Evolutionary conservation across 1,284 basidiomycete species (phyloP), one percentile per base, ranked within the genome.

Genomic region (Boletus calvinii): DNA sequence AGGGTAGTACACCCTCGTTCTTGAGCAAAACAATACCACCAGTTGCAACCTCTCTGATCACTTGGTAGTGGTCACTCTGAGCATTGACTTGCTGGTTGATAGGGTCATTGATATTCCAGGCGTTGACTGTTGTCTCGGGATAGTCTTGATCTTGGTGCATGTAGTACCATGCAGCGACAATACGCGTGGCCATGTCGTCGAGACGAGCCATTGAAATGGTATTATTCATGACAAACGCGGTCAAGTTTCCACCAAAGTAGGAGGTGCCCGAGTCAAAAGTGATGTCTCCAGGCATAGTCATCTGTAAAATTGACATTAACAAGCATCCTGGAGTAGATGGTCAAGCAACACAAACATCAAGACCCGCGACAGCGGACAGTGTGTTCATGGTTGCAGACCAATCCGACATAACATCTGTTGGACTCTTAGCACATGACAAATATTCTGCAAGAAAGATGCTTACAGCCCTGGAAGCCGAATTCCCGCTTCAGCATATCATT

Each of bases 1-100:
- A 72, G 0, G 88, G 87, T 0, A 90, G 69, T 0, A 70, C 75
- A 4, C 77, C 72, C 8, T 69, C 62, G 66, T 94, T 94, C 76
- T 94, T 93, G 20, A 93, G 77, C 24, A 94, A 70, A 6, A 93
- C 87, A 1, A 84, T 83, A 0, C 85, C 87, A 0, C 81, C 83
- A 0, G 80, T 77, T 3, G 81, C 89, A 18, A 92, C 83, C 55
- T 90, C 77, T 29, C 80, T 76, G 10, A 81, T 81, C 6, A 89
- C 66, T 0, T 78, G 77, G 1, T 68, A 76, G 60, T 83, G 78
- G 43, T 80, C 75, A 1, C 73, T 79, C 53, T 81, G 76, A 1
- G 88, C 88, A 53, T 86, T 79, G 10, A 91, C 80, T 53, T 81
- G 71, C 24, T 68, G 67, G 61, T 81, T 82, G 22, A 71, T 62